Conservation (phyloP, 2,329 filamentous ascomycete genomes). For the Nigrospora oryzae region DNA sequence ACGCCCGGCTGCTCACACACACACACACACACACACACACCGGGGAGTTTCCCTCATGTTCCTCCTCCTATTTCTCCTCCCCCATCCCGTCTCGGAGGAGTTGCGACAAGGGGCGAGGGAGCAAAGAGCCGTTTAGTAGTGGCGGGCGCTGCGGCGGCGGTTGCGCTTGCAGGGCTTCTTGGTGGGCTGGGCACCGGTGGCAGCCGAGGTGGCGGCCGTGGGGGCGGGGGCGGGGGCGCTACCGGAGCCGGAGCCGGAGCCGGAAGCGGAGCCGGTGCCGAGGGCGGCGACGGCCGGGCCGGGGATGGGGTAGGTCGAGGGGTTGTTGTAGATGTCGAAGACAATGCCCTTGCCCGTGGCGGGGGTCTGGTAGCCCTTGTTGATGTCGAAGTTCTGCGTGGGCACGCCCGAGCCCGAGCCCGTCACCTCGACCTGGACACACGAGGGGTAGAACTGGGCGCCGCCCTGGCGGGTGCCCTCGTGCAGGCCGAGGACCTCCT, state of each 20-base stretch:
- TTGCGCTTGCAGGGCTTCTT: no score
- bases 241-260: background rate
- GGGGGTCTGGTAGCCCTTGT: slow-evolving; percentile 44
- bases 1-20: no score
- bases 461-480: slow-evolving; percentile 29
- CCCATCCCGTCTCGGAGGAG: no score
- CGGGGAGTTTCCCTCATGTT: no score
- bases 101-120: no score
- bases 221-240: background rate
- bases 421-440: slow-evolving; percentile 52
- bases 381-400: slow-evolving; percentile 33
- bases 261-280: background rate
- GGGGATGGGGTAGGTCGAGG: slow-evolving; percentile 3
- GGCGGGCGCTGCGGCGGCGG: no score
- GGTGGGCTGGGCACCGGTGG: background rate
- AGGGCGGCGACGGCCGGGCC: slow-evolving; percentile 3
- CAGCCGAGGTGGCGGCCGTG: background rate
- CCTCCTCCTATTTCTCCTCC: no score
- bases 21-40: no score
- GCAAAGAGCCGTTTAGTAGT: no score
- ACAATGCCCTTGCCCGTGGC: slow-evolving; percentile 45
- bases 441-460: slow-evolving; percentile 47
- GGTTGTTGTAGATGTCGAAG: slow-evolving; percentile 46
- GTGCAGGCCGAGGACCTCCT: slow-evolving; percentile 30
- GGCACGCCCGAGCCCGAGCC: slow-evolving; percentile 41